Percentiles rank a stretch among this genome's conserved stretches.
These are phyloP conservation scores for Ceratobasidium theobromae DNA, from an alignment of 1,284 basidiomycete species.

Conservation along the genomic window DNA sequence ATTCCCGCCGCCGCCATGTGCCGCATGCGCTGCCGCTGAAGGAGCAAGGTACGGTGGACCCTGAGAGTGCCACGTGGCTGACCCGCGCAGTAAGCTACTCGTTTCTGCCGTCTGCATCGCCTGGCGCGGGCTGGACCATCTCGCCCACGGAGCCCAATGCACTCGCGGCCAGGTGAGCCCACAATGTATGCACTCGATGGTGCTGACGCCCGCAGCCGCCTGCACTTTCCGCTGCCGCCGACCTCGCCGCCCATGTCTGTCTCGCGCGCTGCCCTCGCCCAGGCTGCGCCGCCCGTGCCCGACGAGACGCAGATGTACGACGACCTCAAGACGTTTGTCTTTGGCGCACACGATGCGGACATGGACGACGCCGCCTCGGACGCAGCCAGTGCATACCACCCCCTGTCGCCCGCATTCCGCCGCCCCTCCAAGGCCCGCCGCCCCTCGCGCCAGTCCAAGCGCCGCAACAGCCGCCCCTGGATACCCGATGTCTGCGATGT, in stretches of 20 bases:
- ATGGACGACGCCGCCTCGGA: conserved; percentile 29
- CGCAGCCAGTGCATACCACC: conserved; percentile 27
- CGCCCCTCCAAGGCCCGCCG: conserved; percentile 17
- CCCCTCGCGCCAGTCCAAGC: background rate
- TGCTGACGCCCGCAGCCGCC: background rate
- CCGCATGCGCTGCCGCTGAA: conserved; percentile 23
- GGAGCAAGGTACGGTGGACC: no score
- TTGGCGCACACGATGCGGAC: conserved; percentile 25
- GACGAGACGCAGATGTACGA: conserved; percentile 30
- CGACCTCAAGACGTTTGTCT: conserved; percentile 28
- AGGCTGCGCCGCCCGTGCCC: background rate
- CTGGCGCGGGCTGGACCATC: conserved; percentile 28
- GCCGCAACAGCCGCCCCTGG: conserved; percentile 27
- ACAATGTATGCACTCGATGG: background rate
- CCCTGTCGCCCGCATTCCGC: conserved; percentile 18
- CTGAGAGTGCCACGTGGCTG: conserved; percentile 19
- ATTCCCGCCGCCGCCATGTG: background rate
- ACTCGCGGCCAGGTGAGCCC: conserved; percentile 6
- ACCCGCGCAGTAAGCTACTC: conserved; percentile 13
- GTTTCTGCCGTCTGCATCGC: conserved; percentile 18
- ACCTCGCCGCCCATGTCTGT: conserved; percentile 22
- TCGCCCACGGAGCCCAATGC: conserved; percentile 19
- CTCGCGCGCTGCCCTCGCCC: conserved; percentile 14
- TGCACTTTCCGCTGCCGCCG: conserved; percentile 29
- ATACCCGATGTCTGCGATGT: conserved; percentile 19